Percentiles rank a stretch among this genome's conserved stretches.
Conservation (phyloP, 1,284 basidiomycete genomes). For the Violaceomyces palustris region DNA sequence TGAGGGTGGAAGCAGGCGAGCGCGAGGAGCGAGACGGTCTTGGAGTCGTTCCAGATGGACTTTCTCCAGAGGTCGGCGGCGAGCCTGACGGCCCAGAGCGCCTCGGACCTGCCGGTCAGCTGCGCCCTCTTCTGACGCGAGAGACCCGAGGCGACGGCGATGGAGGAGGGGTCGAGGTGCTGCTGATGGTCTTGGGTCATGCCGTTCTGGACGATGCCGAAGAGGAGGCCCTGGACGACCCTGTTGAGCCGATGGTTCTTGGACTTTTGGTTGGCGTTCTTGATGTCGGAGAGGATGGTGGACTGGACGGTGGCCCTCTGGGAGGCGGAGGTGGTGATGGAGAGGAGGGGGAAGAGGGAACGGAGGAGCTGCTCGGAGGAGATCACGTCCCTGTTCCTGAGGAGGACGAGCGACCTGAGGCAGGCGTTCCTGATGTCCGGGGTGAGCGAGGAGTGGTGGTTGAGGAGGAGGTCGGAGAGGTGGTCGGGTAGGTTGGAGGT, state of each 20-base stretch:
- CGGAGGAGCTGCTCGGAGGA: conserved; percentile 87
- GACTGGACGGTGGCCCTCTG: conserved; percentile 82
- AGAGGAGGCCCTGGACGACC: conserved; percentile 91
- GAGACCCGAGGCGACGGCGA: conserved; percentile 4
- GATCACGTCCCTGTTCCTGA: conserved; percentile 88
- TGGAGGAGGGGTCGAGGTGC: conserved; percentile 41
- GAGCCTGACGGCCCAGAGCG: conserved; percentile 94
- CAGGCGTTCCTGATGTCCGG: conserved; percentile 41
- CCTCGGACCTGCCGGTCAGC: conserved; percentile 60
- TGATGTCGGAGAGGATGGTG: conserved; percentile 92
- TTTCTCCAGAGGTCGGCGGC: conserved; percentile 94
- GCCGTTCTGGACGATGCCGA: conserved; percentile 88
- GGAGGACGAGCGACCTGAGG: conserved; percentile 60
- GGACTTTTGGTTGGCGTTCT: conserved; percentile 77
- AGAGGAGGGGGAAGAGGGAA: conserved; percentile 85
- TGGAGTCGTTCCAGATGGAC: conserved; percentile 86
- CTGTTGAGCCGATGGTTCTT: conserved; percentile 96
- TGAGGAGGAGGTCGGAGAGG: conserved; percentile 41
- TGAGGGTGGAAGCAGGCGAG: conserved; percentile 90
- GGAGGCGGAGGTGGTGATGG: conserved; percentile 71
- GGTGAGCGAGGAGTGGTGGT: conserved; percentile 44
- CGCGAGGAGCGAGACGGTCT: conserved; percentile 86
- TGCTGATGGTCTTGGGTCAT: conserved; percentile 55
- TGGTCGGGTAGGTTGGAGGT: conserved; percentile 35
- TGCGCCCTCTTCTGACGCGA: conserved; percentile 56